A percentile compares a stretch with the other conserved stretches of the same genome.
phyloP scores from a whole-genome alignment of 129 eudicot species.

The Mikania micrantha region DNA sequence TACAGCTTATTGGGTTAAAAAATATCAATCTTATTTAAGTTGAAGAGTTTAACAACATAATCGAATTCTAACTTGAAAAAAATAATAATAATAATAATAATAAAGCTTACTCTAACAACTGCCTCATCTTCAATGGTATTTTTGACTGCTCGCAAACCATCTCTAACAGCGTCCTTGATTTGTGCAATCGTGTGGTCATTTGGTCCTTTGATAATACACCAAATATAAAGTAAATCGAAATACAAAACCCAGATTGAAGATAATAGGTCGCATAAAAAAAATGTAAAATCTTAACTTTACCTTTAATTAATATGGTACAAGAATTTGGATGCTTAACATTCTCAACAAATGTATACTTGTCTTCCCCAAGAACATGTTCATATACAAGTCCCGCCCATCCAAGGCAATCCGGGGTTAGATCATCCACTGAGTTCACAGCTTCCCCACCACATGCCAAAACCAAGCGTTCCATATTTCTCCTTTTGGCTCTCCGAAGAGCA shows the following conservation, averaged over 20 bases:
- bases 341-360: conserved; percentile 86
- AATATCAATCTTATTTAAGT: too few species aligned
- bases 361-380: conserved; percentile 95
- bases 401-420: conserved; percentile 69
- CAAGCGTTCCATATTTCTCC: conserved; percentile 86
- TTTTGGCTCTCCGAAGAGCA: conserved; percentile 86
- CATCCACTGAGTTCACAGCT: conserved; percentile 90
- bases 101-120: conserved; percentile 68
- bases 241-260: not conserved
- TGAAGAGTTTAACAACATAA: not conserved
- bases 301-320: conserved; percentile 82
- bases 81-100: too few species aligned
- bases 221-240: not conserved
- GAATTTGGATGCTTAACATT: conserved; percentile 83
- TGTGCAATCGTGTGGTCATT: conserved; percentile 97
- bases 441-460: conserved; percentile 93
- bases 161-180: conserved; percentile 96
- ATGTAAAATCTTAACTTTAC: conserved; percentile 28
- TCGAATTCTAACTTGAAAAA: not conserved
- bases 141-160: conserved; percentile 82
- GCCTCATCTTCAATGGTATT: conserved; percentile 85
- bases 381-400: conserved; percentile 96
- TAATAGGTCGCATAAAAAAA: not conserved
- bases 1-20: not conserved
- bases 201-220: conserved; percentile 50